These are phyloP conservation scores for Hortiboletus flavorubellus DNA, from an alignment of 768 basidiomycete genomes.

Conservation along the genomic window DNA sequence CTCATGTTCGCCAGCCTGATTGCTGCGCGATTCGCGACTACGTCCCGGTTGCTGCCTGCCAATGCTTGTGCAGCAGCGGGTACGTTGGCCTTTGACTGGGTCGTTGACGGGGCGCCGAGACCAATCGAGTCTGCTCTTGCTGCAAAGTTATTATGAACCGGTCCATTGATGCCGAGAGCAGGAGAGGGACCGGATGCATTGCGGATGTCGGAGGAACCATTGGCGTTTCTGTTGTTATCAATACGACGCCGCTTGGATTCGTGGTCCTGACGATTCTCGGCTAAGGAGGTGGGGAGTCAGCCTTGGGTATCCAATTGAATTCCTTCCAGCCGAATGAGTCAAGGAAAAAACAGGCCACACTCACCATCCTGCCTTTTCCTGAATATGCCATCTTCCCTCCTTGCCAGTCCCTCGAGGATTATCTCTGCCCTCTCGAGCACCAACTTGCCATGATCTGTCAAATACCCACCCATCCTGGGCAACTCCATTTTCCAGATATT, in stretches of 20 bases:
- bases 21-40: slow-evolving; percentile 85
- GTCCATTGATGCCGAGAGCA: slow-evolving; percentile 27
- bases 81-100: slow-evolving; percentile 53
- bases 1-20: slow-evolving; percentile 96
- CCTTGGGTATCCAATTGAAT: slow-evolving; percentile 5
- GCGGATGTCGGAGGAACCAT: slow-evolving; percentile 38
- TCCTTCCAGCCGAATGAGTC: not conserved
- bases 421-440: slow-evolving; percentile 85
- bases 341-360: slow-evolving; percentile 32
- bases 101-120: slow-evolving; percentile 59
- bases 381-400: slow-evolving; percentile 95
- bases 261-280: slow-evolving; percentile 90
- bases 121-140: slow-evolving; percentile 77
- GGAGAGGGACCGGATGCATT: slow-evolving; percentile 29
- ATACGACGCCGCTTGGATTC: slow-evolving; percentile 85
- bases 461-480: slow-evolving; percentile 94
- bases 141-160: slow-evolving; percentile 59
- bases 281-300: slow-evolving; percentile 40
- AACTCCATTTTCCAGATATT: slow-evolving; percentile 95
- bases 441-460: slow-evolving; percentile 90
- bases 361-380: slow-evolving; percentile 85
- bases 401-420: slow-evolving; percentile 94
- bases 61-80: slow-evolving; percentile 69
- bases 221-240: slow-evolving; percentile 42
- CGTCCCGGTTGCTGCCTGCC: slow-evolving; percentile 83